Evolutionary conservation across 805 yeast species (phyloP).

Genomic region (Cyberlindnera euphorbiae): DNA sequence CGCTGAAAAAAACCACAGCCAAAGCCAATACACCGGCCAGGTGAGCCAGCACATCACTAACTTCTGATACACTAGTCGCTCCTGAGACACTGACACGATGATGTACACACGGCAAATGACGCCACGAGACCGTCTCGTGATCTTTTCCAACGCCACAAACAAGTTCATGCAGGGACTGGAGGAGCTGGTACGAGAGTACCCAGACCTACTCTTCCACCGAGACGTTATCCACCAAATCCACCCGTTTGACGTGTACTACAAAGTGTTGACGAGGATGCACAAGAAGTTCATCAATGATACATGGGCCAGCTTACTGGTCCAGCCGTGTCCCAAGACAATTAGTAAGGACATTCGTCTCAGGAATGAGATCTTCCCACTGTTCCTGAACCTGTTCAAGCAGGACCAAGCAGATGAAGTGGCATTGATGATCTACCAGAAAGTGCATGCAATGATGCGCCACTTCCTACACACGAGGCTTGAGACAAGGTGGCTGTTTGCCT

Average conservation of each 20-base stretch:
- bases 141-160: slow-evolving; percentile 5
- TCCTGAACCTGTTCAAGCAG: slow-evolving; percentile 1
- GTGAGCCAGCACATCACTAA: too few relatives aligned
- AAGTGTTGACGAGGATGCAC: slow-evolving; percentile 1
- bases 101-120: slow-evolving; percentile 2
- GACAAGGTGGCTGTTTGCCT: background rate
- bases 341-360: background rate
- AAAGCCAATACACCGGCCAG: too few relatives aligned
- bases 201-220: background rate
- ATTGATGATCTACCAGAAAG: background rate
- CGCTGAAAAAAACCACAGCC: too few relatives aligned
- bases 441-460: slow-evolving; percentile 1
- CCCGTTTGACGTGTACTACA: slow-evolving; percentile 4
- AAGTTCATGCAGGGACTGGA: slow-evolving; percentile 3
- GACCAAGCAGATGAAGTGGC: slow-evolving; percentile 4
- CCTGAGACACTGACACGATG: too few relatives aligned
- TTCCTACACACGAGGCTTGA: slow-evolving; percentile 4
- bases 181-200: slow-evolving; percentile 1
- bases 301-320: background rate
- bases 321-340: background rate
- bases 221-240: background rate
- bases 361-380: slow-evolving; percentile 5
- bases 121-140: slow-evolving; percentile 2
- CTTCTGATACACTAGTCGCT: too few relatives aligned
- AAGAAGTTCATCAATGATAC: slow-evolving; percentile 1